A percentile compares a stretch with the other conserved stretches of the same genome.
phyloP scores from a whole-genome alignment of 805 yeast species.

The Candida ipomoeae region DNA sequence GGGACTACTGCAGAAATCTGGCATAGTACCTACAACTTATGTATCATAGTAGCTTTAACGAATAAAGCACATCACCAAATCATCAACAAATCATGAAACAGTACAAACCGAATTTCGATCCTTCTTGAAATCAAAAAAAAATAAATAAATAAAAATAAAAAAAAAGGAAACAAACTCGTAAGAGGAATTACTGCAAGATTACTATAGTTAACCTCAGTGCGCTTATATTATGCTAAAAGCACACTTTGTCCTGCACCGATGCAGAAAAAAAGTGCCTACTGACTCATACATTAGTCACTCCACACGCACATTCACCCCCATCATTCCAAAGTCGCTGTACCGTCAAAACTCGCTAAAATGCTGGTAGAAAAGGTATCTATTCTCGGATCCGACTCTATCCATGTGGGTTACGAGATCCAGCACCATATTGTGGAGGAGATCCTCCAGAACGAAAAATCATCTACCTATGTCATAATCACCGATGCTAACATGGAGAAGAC shows the following conservation, averaged over 20 bases:
- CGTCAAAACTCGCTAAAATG: conserved; percentile 10
- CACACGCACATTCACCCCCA: not conserved
- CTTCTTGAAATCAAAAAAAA: too few species aligned
- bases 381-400: conserved; percentile 78
- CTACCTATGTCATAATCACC: conserved; percentile 88
- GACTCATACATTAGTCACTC: conserved; percentile 4
- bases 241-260: conserved; percentile 2
- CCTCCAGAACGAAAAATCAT: conserved; percentile 60
- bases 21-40: not conserved
- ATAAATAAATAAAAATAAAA: too few species aligned
- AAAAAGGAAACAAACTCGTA: too few species aligned
- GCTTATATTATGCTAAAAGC: not conserved
- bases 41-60: not conserved
- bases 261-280: conserved; percentile 5
- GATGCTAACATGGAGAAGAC: conserved; percentile 74
- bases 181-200: not conserved
- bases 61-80: too few species aligned
- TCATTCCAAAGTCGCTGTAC: conserved; percentile 2
- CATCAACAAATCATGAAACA: too few species aligned
- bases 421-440: conserved; percentile 69
- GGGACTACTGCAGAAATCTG: conserved; percentile 15
- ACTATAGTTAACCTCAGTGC: not conserved
- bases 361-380: conserved; percentile 58
- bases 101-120: too few species aligned
- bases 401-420: conserved; percentile 81